phyloP scores from a whole-genome alignment of 73 alveolate genomes.

The Uronychia setigera region DNA sequence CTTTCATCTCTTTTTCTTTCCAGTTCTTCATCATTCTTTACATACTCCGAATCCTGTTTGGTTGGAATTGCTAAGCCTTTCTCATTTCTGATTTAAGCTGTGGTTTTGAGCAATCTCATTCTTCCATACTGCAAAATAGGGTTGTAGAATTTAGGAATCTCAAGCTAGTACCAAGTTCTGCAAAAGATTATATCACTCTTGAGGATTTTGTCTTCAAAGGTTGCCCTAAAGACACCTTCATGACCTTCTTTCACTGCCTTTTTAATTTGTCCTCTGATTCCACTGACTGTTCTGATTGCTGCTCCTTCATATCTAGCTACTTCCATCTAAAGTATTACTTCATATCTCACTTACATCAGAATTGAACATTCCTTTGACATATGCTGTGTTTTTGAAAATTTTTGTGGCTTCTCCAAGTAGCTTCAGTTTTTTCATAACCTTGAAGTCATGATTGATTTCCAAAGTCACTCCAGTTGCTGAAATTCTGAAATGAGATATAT shows the following conservation, averaged over 20 bases:
- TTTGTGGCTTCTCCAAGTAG: slow-evolving; percentile 98
- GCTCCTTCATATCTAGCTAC: slow-evolving; percentile 99
- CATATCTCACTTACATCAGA: slow-evolving; percentile 73
- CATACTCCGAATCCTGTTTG: slow-evolving; percentile 89
- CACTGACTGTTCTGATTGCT: slow-evolving; percentile 97
- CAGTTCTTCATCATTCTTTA: slow-evolving; percentile 48
- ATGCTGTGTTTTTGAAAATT: slow-evolving; percentile 98
- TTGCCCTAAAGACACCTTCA: slow-evolving; percentile 98
- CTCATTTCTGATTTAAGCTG: slow-evolving; percentile 92
- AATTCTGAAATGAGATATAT: slow-evolving; percentile 70
- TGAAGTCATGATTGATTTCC: slow-evolving; percentile 94
- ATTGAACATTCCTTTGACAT: slow-evolving; percentile 98
- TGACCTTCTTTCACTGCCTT: slow-evolving; percentile 95
- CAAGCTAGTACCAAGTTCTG: slow-evolving; percentile 96
- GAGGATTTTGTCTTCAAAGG: slow-evolving; percentile 98
- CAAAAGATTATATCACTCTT: slow-evolving; percentile 98
- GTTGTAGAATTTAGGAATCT: slow-evolving; percentile 91
- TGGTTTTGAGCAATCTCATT: slow-evolving; percentile 88
- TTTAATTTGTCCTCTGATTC: slow-evolving; percentile 99
- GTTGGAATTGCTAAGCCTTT: slow-evolving; percentile 76
- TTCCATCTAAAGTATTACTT: slow-evolving; percentile 61
- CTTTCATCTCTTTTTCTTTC: slow-evolving; percentile 90
- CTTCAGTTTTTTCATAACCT: slow-evolving; percentile 95
- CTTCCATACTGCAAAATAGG: slow-evolving; percentile 79
- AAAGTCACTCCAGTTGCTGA: slow-evolving; percentile 74